Evolutionary conservation across 140 eudicot species (phyloP).

Genomic region (Cichorium intybus): DNA sequence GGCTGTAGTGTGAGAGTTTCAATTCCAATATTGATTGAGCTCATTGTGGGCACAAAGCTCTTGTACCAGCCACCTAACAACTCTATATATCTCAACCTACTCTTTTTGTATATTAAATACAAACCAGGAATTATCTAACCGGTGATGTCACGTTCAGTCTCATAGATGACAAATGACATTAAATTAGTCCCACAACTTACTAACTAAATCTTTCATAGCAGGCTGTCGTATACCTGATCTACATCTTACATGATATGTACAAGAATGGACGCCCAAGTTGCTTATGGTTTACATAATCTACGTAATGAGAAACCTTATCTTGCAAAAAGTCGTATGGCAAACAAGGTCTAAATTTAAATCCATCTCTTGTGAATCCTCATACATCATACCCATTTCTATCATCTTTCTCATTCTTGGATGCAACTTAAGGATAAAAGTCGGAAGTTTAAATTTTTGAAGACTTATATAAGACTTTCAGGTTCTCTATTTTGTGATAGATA

Average conservation of each 20-base stretch:
- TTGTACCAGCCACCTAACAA: not conserved
- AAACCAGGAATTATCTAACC: not conserved
- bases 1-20: not conserved
- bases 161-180: too few relatives aligned
- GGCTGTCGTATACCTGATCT: not conserved
- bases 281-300: constrained; percentile 75
- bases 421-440: not conserved
- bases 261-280: constrained; percentile 98
- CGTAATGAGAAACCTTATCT: constrained; percentile 87
- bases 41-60: too few relatives aligned
- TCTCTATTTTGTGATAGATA: constrained; percentile 38
- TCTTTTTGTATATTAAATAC: too few relatives aligned
- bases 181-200: too few relatives aligned
- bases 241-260: not conserved
- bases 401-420: not conserved
- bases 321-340: constrained; percentile 82
- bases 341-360: constrained; percentile 50
- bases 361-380: not conserved
- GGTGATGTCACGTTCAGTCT: not conserved
- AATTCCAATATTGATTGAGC: not conserved
- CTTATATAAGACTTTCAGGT: not conserved
- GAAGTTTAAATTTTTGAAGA: not conserved
- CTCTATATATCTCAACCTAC: not conserved
- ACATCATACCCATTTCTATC: not conserved
- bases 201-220: too few relatives aligned